Evolutionary conservation across 495 filamentous ascomycete species (phyloP).

Genomic region (Aspergillus campestris): DNA sequence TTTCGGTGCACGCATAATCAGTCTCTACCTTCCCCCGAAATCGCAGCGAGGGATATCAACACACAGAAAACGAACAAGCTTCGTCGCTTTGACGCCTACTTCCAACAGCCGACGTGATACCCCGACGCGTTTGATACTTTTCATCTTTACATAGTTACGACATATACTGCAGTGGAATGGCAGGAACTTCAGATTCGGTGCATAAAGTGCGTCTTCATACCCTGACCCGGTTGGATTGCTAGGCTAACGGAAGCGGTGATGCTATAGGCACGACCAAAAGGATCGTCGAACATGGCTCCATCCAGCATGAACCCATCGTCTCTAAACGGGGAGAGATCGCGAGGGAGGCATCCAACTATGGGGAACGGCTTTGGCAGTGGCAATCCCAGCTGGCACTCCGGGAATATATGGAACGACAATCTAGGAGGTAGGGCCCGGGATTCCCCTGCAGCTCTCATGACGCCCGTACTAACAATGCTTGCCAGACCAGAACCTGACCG

Average conservation of each 20-base stretch:
- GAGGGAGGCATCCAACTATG: constrained; percentile 29
- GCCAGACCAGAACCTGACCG: constrained; percentile 24
- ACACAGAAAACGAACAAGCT: too few species aligned
- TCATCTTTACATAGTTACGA: too few species aligned
- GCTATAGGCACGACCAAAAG: constrained; percentile 29
- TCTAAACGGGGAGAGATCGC: constrained; percentile 24
- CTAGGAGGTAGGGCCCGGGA: constrained; percentile 31
- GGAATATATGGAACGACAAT: constrained; percentile 53
- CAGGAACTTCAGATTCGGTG: constrained; percentile 8
- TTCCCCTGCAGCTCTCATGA: not conserved
- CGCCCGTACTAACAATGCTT: not conserved
- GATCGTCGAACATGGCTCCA: constrained; percentile 30
- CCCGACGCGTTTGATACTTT: too few species aligned
- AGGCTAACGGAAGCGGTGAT: not conserved
- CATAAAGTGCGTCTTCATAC: constrained; percentile 26
- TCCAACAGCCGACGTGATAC: too few species aligned
- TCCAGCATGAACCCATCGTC: constrained; percentile 19
- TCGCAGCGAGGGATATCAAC: not conserved
- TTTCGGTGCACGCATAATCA: constrained; percentile 31
- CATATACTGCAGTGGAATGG: constrained; percentile 17
- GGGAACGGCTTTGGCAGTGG: constrained; percentile 37
- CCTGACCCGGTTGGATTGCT: not conserved
- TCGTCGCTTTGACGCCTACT: too few species aligned
- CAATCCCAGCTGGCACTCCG: constrained; percentile 42
- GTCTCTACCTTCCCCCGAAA: not conserved